These are phyloP conservation scores for Chlamydomonas sphaeroides DNA, from an alignment of 139 green algal species.

Conservation along the genomic window DNA sequence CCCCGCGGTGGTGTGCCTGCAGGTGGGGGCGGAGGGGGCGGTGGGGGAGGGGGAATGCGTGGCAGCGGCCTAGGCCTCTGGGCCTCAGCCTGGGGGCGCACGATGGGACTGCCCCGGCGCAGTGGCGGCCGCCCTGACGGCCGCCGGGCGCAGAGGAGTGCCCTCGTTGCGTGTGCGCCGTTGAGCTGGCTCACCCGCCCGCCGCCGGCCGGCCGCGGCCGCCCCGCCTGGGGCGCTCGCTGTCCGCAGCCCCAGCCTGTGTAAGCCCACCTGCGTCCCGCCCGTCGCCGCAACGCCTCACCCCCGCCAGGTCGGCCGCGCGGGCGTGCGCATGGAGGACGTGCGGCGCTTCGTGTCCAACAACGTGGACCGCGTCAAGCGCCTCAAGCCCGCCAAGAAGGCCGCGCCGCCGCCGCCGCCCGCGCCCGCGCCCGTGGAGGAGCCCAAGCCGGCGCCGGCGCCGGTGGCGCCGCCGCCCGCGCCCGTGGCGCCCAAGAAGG, in stretches of 20 bases:
- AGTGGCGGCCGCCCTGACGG: no score
- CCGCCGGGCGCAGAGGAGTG: no score
- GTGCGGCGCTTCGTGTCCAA: conserved; percentile 14
- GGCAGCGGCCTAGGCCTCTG: no score
- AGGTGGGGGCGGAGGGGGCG: conserved; percentile 5
- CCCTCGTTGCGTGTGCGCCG: no score
- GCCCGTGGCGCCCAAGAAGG: background rate
- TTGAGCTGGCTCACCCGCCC: no score
- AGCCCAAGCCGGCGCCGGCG: background rate
- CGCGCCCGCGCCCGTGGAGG: background rate
- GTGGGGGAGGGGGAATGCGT: no score
- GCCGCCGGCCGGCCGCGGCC: no score
- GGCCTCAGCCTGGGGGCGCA: no score
- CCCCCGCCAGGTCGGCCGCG: conserved; percentile 32
- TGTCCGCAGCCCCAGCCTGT: no score
- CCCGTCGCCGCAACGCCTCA: background rate
- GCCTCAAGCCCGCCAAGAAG: background rate
- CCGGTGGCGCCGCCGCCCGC: background rate
- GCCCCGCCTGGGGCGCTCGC: no score
- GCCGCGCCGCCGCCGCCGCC: background rate
- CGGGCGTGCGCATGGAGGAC: conserved; percentile 41
- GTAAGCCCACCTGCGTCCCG: no score
- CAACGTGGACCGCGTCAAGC: conserved; percentile 17
- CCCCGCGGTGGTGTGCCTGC: conserved; percentile 36
- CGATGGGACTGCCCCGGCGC: no score